Evolutionary conservation across 768 basidiomycete genomes (phyloP).

Genomic region (Tulasnella sp.): DNA sequence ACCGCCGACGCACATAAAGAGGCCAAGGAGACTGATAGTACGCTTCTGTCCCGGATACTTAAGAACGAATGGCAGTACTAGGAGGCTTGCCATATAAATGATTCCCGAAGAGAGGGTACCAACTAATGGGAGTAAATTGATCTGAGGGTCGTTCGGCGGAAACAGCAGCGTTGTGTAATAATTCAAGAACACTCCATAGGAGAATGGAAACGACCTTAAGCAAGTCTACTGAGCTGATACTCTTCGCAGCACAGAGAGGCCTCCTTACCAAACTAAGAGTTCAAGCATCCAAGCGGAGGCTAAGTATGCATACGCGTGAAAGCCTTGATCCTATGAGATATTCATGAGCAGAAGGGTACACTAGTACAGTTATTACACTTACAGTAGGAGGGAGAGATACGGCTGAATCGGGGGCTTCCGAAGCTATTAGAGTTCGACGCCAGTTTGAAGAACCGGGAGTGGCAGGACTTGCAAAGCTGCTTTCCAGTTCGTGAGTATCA

Average conservation of each 20-base stretch:
- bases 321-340: not conserved
- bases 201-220: constrained; percentile 7
- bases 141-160: not conserved
- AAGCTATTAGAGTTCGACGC: not conserved
- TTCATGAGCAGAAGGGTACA: not conserved
- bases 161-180: constrained; percentile 7
- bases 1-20: not conserved
- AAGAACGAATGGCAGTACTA: constrained; percentile 5
- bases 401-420: constrained; percentile 4
- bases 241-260: not conserved
- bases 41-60: constrained; percentile 6
- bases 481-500: not conserved
- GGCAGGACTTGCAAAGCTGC: not conserved
- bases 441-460: not conserved
- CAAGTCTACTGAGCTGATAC: not conserved
- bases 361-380: not conserved
- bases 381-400: constrained; percentile 4
- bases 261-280: constrained; percentile 6
- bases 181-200: constrained; percentile 11
- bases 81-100: constrained; percentile 8
- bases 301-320: constrained; percentile 10
- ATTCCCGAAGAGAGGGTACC: constrained; percentile 10
- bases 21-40: not conserved
- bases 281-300: constrained; percentile 7
- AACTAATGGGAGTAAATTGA: constrained; percentile 3